Evolutionary conservation across 257 asterid species (phyloP).

Genomic region (Euphrasia confusa): DNA sequence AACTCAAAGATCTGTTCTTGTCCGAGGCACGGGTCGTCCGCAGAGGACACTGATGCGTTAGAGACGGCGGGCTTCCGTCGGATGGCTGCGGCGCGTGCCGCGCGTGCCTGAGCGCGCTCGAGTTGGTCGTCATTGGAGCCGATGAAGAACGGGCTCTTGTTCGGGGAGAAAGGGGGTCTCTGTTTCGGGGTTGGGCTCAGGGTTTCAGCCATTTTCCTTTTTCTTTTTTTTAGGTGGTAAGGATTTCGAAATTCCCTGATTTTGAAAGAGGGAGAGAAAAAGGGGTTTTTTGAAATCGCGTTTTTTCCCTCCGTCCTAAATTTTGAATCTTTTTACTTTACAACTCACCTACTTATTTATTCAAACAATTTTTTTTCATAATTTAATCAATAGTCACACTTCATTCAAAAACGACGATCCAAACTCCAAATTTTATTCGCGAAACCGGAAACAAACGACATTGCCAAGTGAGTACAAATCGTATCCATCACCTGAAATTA

Average conservation of each 20-base stretch:
- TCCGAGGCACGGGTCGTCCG: slow-evolving; percentile 49
- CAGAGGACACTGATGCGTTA: slow-evolving; percentile 27
- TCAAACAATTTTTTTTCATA: too few relatives aligned
- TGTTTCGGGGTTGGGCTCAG: slow-evolving; percentile 69
- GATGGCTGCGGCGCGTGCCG: slow-evolving; percentile 87
- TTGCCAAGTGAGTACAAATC: too few relatives aligned
- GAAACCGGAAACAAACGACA: too few relatives aligned
- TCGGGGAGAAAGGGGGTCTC: slow-evolving; percentile 64
- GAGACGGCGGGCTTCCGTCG: slow-evolving; percentile 57
- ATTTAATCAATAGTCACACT: too few relatives aligned
- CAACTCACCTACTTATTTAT: too few relatives aligned
- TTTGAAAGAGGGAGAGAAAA: slow-evolving; percentile 11
- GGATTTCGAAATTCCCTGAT: not conserved
- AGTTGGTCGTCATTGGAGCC: slow-evolving; percentile 88
- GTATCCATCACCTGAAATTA: too few relatives aligned
- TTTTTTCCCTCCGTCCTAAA: slow-evolving; percentile 26
- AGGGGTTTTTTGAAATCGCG: slow-evolving; percentile 16
- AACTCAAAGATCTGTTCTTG: slow-evolving; percentile 78
- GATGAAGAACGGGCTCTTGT: slow-evolving; percentile 63
- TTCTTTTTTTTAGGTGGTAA: slow-evolving; percentile 19
- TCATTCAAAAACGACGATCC: too few relatives aligned
- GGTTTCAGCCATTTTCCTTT: slow-evolving; percentile 50
- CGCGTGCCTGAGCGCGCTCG: slow-evolving; percentile 96
- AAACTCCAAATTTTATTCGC: too few relatives aligned
- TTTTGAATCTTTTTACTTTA: slow-evolving; percentile 15